phyloP scores from a whole-genome alignment of 2,329 filamentous ascomycete genomes.

The Ascochyta fabae region DNA sequence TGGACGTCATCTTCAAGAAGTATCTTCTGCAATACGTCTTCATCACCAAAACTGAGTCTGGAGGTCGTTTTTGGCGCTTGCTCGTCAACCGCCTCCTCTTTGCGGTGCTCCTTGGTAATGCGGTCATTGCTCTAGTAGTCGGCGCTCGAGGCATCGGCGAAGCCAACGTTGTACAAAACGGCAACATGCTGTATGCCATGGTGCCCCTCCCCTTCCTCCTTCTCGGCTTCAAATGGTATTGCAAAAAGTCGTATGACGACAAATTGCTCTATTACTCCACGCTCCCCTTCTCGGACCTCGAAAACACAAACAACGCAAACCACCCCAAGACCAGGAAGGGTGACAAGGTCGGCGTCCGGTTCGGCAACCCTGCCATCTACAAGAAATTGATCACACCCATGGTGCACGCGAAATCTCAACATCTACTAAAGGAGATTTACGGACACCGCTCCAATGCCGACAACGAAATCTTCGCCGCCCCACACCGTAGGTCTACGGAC shows the following conservation, averaged over 20 bases:
- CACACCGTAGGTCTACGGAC: conserved; percentile 36
- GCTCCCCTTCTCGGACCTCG: conserved; percentile 56
- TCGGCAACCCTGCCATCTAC: conserved; percentile 90
- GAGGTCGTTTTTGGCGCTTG: conserved; percentile 88
- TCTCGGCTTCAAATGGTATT: conserved; percentile 84
- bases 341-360: conserved; percentile 75
- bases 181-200: conserved; percentile 69
- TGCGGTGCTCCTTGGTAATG: conserved; percentile 75
- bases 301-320: conserved; percentile 54
- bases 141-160: conserved; percentile 67
- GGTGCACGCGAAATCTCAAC: conserved; percentile 89
- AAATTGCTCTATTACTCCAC: conserved; percentile 81
- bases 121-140: conserved; percentile 78
- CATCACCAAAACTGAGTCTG: conserved; percentile 94
- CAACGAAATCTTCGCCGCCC: conserved; percentile 34
- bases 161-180: conserved; percentile 48
- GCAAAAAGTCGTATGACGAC: conserved; percentile 74
- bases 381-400: conserved; percentile 70
- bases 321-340: conserved; percentile 40
- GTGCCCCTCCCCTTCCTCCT: conserved; percentile 79
- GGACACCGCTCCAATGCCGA: conserved; percentile 73
- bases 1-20: conserved; percentile 91
- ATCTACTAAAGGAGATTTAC: conserved; percentile 82
- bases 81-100: conserved; percentile 93
- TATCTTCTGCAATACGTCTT: conserved; percentile 87